Conservation (phyloP, 257 asterid genomes). For the Apocynum venetum region DNA sequence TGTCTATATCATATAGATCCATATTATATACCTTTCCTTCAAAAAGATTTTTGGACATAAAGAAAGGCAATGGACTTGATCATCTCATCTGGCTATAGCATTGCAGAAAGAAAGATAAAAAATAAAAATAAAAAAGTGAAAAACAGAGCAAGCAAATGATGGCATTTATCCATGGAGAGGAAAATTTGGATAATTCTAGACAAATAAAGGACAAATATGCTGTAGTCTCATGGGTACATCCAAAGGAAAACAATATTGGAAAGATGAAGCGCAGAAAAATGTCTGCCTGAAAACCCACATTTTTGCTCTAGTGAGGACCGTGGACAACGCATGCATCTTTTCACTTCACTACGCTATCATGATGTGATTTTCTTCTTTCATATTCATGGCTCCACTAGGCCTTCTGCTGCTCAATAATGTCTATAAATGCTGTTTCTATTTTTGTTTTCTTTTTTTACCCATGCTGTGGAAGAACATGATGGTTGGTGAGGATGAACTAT, state of each 20-base stretch:
- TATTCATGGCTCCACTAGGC: constrained; percentile 8
- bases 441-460: neutral
- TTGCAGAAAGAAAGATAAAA: neutral
- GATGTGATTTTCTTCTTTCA: constrained; percentile 1
- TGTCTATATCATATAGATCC: neutral
- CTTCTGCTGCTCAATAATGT: constrained; percentile 9
- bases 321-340: constrained; percentile 15
- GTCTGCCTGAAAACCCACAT: constrained; percentile 12
- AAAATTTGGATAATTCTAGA: constrained; percentile 10
- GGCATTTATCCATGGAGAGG: neutral
- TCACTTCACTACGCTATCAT: neutral
- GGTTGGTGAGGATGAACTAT: neutral
- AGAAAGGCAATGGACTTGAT: too few species aligned
- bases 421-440: neutral
- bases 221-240: too few species aligned
- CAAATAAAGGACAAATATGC: neutral
- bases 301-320: constrained; percentile 4
- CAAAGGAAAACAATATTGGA: constrained; percentile 1
- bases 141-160: neutral
- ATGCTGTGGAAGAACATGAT: constrained; percentile 5
- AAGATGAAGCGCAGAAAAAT: neutral
- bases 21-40: neutral
- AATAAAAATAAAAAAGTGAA: neutral
- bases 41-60: neutral
- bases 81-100: neutral